Conservation (phyloP, 2,329 filamentous ascomycete species). For the Graphilbum sp. region DNA sequence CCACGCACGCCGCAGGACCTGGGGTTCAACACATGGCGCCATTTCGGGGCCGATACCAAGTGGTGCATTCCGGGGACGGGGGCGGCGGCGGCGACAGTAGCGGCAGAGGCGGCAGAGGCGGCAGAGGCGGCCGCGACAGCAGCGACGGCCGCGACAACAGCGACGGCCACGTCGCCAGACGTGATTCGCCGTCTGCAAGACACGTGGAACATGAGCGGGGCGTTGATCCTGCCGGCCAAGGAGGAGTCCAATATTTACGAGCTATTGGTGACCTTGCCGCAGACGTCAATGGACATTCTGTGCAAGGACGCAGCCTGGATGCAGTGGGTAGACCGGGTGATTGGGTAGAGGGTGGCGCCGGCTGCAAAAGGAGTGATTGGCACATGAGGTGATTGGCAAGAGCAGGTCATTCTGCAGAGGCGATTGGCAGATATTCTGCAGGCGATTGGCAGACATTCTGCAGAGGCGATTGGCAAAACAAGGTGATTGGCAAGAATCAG, state of each 20-base stretch:
- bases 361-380: too few species aligned
- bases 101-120: too few species aligned
- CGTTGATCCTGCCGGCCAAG: constrained; percentile 17
- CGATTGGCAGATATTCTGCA: too few species aligned
- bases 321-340: constrained; percentile 13
- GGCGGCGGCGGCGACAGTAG: neutral
- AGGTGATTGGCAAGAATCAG: too few species aligned
- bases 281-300: constrained; percentile 15
- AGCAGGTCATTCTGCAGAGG: too few species aligned
- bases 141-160: too few species aligned
- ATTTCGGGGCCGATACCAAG: constrained; percentile 24
- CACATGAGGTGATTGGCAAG: too few species aligned
- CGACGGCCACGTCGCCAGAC: constrained; percentile 11
- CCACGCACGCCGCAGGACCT: constrained; percentile 22
- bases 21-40: constrained; percentile 28
- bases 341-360: constrained; percentile 4
- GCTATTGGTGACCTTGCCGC: constrained; percentile 16
- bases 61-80: constrained; percentile 17
- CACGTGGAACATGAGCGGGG: constrained; percentile 15
- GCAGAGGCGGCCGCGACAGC: too few species aligned
- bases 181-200: constrained; percentile 16
- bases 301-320: constrained; percentile 13
- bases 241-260: constrained; percentile 12
- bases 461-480: too few species aligned
- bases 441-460: too few species aligned